Percentiles rank a stretch among this genome's conserved stretches.
Evolutionary conservation across 2,329 filamentous ascomycete genomes (phyloP).

Genomic region (Penicillium sp.): DNA sequence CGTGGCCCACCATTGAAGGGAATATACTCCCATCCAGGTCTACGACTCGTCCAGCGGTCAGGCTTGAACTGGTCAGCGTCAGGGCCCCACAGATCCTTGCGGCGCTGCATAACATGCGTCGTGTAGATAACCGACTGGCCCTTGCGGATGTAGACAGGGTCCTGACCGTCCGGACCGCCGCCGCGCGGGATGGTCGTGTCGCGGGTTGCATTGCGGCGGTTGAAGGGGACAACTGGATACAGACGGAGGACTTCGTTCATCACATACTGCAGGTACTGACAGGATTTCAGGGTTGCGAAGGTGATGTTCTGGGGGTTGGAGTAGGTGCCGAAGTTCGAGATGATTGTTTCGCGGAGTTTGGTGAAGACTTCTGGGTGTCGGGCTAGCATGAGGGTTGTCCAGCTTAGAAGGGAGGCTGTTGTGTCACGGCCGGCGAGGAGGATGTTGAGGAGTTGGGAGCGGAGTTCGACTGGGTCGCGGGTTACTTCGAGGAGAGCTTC

Average conservation of each 20-base stretch:
- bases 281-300: constrained; percentile 45
- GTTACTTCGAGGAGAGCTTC: constrained; percentile 50
- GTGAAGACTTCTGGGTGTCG: constrained; percentile 36
- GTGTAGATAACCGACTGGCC: constrained; percentile 67
- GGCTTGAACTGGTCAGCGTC: constrained; percentile 60
- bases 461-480: constrained; percentile 48
- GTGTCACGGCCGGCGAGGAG: constrained; percentile 57
- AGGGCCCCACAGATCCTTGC: constrained; percentile 51
- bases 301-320: constrained; percentile 41
- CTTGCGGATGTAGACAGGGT: constrained; percentile 66
- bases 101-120: constrained; percentile 71
- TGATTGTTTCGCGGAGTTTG: constrained; percentile 37
- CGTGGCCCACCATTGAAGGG: constrained; percentile 74
- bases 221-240: constrained; percentile 49
- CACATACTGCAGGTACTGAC: constrained; percentile 40
- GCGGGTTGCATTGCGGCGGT: constrained; percentile 40
- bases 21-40: constrained; percentile 66
- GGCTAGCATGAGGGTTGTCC: constrained; percentile 47
- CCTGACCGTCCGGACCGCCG: constrained; percentile 60
- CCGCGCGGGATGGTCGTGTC: constrained; percentile 51
- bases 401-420: constrained; percentile 49
- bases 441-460: constrained; percentile 53
- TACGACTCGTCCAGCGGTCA: constrained; percentile 69
- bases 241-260: constrained; percentile 47
- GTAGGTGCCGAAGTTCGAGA: constrained; percentile 43